Base-by-base conservation (phyloP, 495 filamentous ascomycete species). In the Daldinia childiae region DNA sequence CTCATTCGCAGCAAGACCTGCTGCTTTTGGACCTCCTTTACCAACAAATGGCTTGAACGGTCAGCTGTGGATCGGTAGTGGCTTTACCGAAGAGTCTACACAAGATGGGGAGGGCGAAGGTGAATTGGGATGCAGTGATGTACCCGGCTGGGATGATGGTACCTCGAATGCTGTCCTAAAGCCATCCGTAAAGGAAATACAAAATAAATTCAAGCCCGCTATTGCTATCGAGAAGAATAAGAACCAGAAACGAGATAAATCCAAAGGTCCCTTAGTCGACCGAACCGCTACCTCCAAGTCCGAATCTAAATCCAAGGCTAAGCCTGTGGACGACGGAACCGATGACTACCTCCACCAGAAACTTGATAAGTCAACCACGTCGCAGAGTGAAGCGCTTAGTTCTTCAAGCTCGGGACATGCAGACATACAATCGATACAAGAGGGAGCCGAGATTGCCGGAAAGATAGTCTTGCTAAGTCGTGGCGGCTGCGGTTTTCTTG, bases 101-200 rank as follows among this genome's bases (percentile, higher is more conserved):
- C 82, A 85, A 29, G 86, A 88, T 64, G 88, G 89, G 17, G 87
- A 89, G 19, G 79, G 86, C 1, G 92, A 93, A 74, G 93, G 95
- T 0, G 94, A 99, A 82, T 83, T 98, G n/a, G 95, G 96, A 26
- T 99, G 95, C 79, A 97, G 95, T 69, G 95, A 98, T 86, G 91
- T 97, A n/a, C 92, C 93, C 1, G 94, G 93, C 4, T 98, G 95
- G 95, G 88, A 87, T 39, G 89, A 88, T 39, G 84, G 83, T 9
- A 81, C 80, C 52, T 76, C 78, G 39, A 77, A 69, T 52, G 68
- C 68, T 15, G 71, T 71, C 6, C 57, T 78, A 45, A 76, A 71
- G 51, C 68, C 66, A 36, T 74, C 69, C n/a, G 69, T 76, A 38
- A 71, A 76, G 39, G 69, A 73, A 21, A 69, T 60, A 19, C 76